phyloP scores from a whole-genome alignment of 805 yeast genomes.

The Tetrapisispora phaffii region DNA sequence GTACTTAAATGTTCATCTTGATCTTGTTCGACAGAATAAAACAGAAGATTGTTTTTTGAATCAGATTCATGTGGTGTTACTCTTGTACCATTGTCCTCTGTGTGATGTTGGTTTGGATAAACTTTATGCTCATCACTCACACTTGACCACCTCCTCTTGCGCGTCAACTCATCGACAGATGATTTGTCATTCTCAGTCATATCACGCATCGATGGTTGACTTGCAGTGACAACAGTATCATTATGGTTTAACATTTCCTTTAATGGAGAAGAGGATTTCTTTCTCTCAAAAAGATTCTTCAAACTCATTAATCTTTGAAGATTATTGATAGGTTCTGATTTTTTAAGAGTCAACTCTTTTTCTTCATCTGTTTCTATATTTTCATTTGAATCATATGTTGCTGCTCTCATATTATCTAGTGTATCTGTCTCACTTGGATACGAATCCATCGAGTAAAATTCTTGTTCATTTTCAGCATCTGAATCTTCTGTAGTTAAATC shows the following conservation, averaged over 20 bases:
- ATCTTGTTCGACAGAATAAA: neutral
- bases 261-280: constrained; percentile 1
- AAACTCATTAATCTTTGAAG: neutral
- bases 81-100: neutral
- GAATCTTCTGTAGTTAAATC: constrained; percentile 1
- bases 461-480: neutral
- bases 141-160: neutral
- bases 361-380: neutral
- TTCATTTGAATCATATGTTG: no score
- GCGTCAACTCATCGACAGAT: neutral
- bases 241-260: neutral
- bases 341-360: no score
- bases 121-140: neutral
- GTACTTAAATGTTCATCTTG: neutral
- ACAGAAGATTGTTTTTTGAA: neutral
- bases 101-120: neutral
- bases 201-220: neutral
- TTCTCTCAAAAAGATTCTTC: neutral
- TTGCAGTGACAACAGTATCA: neutral
- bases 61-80: neutral
- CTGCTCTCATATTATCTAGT: no score
- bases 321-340: neutral
- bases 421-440: neutral
- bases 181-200: neutral
- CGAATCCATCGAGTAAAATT: neutral